These are phyloP conservation scores for Naganishia vishniacii DNA, from an alignment of 768 basidiomycete genomes.

Conservation along the genomic window DNA sequence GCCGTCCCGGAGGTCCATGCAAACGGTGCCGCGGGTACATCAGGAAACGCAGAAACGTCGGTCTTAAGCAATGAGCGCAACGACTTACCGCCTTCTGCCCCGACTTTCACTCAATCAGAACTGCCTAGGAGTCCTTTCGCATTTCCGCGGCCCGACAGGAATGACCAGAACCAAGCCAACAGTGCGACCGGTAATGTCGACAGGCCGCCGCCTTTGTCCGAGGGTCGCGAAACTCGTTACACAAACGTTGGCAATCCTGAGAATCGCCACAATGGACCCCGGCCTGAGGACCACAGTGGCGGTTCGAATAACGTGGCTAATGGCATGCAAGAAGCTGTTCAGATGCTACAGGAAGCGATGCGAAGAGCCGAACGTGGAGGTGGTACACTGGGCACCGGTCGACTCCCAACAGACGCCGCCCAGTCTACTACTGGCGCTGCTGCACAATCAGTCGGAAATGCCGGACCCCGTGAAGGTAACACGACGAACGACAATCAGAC, in stretches of 20 bases:
- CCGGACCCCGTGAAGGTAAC: background rate
- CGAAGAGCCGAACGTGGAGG: background rate
- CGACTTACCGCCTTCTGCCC: background rate
- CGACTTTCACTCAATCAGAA: conserved; percentile 6
- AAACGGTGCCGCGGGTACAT: background rate
- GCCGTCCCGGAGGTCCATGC: too few relatives aligned
- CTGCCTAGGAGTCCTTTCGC: conserved; percentile 10
- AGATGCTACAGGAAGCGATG: conserved; percentile 1
- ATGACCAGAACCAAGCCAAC: background rate
- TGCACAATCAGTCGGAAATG: background rate
- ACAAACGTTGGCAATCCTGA: background rate
- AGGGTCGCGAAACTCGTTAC: too few relatives aligned
- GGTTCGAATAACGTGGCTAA: background rate
- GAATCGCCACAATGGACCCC: background rate
- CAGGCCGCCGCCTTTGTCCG: background rate
- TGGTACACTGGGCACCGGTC: too few relatives aligned
- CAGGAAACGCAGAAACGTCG: background rate
- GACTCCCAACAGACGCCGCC: background rate
- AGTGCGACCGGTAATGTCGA: background rate
- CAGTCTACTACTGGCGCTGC: too few relatives aligned
- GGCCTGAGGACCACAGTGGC: background rate
- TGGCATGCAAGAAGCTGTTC: conserved; percentile 9
- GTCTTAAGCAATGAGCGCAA: background rate
- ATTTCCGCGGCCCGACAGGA: background rate
- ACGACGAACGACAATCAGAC: background rate